A percentile compares a stretch with the other conserved stretches of the same genome.
Conservation (phyloP, 2,329 filamentous ascomycete species). For the Laburnicola sp. region DNA sequence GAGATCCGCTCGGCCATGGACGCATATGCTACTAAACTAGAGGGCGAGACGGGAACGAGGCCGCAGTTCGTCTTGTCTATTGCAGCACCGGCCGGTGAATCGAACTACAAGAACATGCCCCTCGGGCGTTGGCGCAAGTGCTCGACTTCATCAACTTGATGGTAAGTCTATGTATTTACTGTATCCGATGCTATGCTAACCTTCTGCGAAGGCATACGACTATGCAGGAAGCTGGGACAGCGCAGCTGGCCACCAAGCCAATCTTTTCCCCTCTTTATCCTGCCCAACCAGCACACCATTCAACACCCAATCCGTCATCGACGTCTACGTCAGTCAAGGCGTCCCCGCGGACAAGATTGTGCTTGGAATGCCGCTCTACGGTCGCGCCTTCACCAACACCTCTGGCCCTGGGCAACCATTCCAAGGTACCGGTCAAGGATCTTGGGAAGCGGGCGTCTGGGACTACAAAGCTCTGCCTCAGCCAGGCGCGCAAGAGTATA, state of each 20-base stretch:
- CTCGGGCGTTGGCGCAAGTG: slow-evolving; percentile 47
- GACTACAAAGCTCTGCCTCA: slow-evolving; percentile 86
- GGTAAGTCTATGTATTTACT: slow-evolving; percentile 23
- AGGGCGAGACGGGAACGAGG: slow-evolving; percentile 16
- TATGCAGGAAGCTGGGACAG: slow-evolving; percentile 78
- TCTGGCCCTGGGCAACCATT: slow-evolving; percentile 71
- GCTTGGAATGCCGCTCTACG: slow-evolving; percentile 90
- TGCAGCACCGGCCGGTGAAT: slow-evolving; percentile 50
- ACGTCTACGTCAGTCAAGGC: slow-evolving; percentile 65
- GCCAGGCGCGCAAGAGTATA: slow-evolving; percentile 63
- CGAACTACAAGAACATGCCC: slow-evolving; percentile 49
- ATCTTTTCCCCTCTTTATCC: slow-evolving; percentile 64
- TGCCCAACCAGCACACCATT: slow-evolving; percentile 74
- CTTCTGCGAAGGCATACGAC: slow-evolving; percentile 47
- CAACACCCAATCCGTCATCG: slow-evolving; percentile 70
- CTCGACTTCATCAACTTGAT: slow-evolving; percentile 57
- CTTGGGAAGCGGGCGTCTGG: slow-evolving; percentile 76
- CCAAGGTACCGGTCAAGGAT: slow-evolving; percentile 74
- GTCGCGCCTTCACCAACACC: slow-evolving; percentile 79
- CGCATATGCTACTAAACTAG: slow-evolving; percentile 43
- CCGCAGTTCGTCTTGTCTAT: slow-evolving; percentile 51
- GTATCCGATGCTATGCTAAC: slow-evolving; percentile 4
- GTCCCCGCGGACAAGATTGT: slow-evolving; percentile 75
- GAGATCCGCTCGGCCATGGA: slow-evolving; percentile 46
- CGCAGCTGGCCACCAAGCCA: slow-evolving; percentile 75